Conservation (phyloP, 176 grass and related monocot species). For the Triticum turgidum region DNA sequence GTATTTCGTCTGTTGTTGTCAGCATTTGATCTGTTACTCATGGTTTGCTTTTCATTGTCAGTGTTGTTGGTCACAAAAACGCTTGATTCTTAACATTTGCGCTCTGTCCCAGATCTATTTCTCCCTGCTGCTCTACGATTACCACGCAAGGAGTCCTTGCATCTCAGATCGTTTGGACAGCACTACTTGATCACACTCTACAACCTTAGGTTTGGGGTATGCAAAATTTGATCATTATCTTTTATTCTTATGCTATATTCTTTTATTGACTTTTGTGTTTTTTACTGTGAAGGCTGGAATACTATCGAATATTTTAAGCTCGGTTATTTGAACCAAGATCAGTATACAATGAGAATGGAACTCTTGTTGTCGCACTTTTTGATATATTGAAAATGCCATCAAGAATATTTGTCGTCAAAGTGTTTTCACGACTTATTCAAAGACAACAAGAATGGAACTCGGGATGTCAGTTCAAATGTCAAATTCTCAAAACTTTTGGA, state of each 20-base stretch:
- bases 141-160: neutral
- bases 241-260: neutral
- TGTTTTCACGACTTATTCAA: neutral
- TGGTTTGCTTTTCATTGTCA: neutral
- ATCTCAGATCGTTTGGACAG: neutral
- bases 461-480: neutral
- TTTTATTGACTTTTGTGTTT: neutral
- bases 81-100: neutral
- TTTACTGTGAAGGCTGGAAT: conserved; percentile 10
- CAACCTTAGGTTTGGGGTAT: neutral
- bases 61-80: neutral
- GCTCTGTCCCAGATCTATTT: neutral
- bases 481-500: neutral
- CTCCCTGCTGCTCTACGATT: neutral
- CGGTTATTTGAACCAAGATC: conserved; percentile 13
- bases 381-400: neutral
- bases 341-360: neutral
- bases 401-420: neutral
- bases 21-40: neutral
- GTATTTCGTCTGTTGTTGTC: neutral
- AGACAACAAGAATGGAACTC: neutral
- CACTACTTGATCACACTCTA: neutral
- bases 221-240: neutral
- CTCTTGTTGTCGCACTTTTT: neutral
- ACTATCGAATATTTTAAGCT: neutral